A percentile compares a stretch with the other conserved stretches of the same genome.
Evolutionary conservation across 768 basidiomycete genomes (phyloP).

Genomic region (Lactarius vividus): DNA sequence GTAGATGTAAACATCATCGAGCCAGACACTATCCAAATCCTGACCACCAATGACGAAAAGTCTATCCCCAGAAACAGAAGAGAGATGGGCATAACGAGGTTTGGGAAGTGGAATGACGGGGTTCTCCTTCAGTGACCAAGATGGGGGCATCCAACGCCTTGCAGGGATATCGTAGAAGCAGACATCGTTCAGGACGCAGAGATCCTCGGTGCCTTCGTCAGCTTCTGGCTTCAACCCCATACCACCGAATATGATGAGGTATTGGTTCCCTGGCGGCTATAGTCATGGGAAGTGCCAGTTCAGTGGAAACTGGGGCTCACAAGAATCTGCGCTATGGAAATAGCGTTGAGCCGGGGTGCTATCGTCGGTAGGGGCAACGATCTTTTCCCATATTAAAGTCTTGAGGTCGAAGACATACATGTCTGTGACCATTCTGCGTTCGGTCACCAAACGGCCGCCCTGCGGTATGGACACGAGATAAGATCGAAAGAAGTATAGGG

Average conservation of each 20-base stretch:
- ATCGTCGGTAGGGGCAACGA: conserved; percentile 59
- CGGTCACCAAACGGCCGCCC: conserved; percentile 86
- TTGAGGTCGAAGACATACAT: conserved; percentile 87
- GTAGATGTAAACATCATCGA: conserved; percentile 90
- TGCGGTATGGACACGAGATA: conserved; percentile 31
- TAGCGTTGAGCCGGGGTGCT: conserved; percentile 81
- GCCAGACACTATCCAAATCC: conserved; percentile 89
- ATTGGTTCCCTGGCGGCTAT: conserved; percentile 67
- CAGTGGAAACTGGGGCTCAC: conserved; percentile 40
- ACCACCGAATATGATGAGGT: conserved; percentile 91
- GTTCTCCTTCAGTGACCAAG: conserved; percentile 36
- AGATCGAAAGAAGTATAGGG: not conserved
- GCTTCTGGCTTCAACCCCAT: conserved; percentile 83
- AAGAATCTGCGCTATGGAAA: conserved; percentile 90
- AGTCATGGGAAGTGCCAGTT: conserved; percentile 8
- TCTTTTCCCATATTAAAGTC: conserved; percentile 75
- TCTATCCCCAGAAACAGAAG: conserved; percentile 77
- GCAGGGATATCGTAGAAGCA: conserved; percentile 80
- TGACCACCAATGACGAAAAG: conserved; percentile 95
- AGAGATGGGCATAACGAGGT: conserved; percentile 93
- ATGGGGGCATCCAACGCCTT: conserved; percentile 65
- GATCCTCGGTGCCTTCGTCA: conserved; percentile 62
- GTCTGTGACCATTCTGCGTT: conserved; percentile 85
- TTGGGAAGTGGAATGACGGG: conserved; percentile 62
- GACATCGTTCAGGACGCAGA: conserved; percentile 91